Base-by-base conservation (phyloP, 164 flowering plant species). In the Tinospora cordifolia region DNA sequence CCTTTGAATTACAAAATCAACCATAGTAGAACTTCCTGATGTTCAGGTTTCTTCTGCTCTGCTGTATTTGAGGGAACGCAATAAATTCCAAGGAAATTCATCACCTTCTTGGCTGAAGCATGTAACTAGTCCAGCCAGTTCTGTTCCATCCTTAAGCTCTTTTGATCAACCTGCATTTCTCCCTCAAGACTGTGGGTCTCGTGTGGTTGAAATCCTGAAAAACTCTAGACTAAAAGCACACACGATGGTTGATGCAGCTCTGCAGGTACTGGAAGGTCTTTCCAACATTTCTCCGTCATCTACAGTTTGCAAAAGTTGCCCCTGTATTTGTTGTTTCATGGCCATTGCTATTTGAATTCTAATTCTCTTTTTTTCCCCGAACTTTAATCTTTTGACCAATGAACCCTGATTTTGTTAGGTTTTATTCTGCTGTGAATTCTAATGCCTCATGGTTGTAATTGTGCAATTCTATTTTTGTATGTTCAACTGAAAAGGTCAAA, bases 211-310 rank as follows among this genome's bases (percentile, higher is more conserved):
- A 73, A 85, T 88, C 79, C 80, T 84, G 66, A 84, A 86, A 58
- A 83, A 79, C 66, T 87, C 93, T 27, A 79, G 79, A 77, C 62
- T 67, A 41, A 88, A 82, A 81, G 88, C 90, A 40, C 82, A 76
- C 62, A 72, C 79, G 27, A 85, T 88, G 93, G 93, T 88, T 24
- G 83, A 82, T 73, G 80, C 79, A 54, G 93, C 90, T 22, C 68
- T 84, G 66, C 88, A 86, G 92, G 90, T 88, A 80, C 21, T 21
- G 34, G 24, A 46, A 40, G 47, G 14, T 41, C 51, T 62, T 24
- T 54, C n/a, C 8, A 24, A 39, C 36, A 14, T 36, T 39, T 13
- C 27, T 27, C 13, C 38, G 10, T 36, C 26, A 38, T 36, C 1
- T 36, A 8, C 39, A 21, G 15, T 65, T 65, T 11, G 21, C 24